phyloP scores from a whole-genome alignment of 192 early-diverging fungal genomes.

The Powellomyces hirtus region DNA sequence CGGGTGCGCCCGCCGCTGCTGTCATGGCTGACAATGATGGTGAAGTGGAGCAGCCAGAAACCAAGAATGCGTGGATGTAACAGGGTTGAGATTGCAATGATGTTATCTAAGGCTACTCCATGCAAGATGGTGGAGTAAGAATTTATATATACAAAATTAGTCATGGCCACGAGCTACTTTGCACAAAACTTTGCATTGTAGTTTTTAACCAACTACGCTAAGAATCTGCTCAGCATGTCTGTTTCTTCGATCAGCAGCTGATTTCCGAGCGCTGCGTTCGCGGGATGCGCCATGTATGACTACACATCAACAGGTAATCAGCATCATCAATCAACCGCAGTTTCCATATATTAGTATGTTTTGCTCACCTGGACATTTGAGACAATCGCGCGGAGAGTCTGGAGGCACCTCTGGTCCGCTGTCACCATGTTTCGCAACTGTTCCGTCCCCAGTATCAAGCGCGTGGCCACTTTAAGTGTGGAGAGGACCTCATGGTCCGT shows the following conservation, averaged over 20 bases:
- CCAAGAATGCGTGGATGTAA: too few species aligned
- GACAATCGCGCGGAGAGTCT: neutral
- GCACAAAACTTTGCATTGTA: too few species aligned
- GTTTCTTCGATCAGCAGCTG: neutral
- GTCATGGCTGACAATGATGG: too few species aligned
- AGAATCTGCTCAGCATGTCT: neutral
- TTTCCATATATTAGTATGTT: neutral
- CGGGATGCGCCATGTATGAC: neutral
- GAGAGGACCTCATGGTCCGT: neutral
- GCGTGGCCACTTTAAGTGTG: constrained; percentile 1
- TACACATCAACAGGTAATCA: neutral
- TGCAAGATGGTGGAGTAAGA: too few species aligned
- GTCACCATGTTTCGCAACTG: neutral
- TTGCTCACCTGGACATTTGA: neutral
- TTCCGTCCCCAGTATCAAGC: constrained; percentile 5
- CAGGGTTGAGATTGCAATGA: too few species aligned
- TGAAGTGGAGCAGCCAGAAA: too few species aligned
- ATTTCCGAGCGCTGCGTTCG: neutral
- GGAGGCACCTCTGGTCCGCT: neutral
- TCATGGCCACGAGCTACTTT: too few species aligned
- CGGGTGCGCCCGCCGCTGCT: too few species aligned
- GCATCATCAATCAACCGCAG: neutral
- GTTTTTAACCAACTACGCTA: too few species aligned
- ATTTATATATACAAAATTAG: too few species aligned
- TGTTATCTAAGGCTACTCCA: too few species aligned